A percentile compares a stretch with the other conserved stretches of the same genome.
phyloP scores from a whole-genome alignment of 176 grass and related monocot species.

The Panicum miliaceum region DNA sequence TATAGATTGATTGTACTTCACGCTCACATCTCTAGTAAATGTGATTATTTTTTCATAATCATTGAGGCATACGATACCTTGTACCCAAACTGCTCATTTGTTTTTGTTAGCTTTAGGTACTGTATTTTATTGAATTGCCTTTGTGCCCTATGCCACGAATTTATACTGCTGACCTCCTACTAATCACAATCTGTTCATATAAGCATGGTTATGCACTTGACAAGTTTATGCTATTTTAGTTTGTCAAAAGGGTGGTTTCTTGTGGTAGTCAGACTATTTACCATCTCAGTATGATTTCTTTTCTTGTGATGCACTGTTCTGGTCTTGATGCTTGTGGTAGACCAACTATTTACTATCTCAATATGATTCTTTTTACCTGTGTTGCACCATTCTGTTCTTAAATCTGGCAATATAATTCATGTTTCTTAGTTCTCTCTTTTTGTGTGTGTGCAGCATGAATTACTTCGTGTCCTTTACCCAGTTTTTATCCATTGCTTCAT shows the following conservation, averaged over 20 bases:
- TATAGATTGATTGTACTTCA: conserved; percentile 18
- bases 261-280: conserved; percentile 1
- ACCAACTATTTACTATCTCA: conserved; percentile 4
- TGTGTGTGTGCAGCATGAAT: conserved; percentile 62
- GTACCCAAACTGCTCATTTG: background rate
- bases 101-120: background rate
- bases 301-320: conserved; percentile 1
- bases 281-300: background rate
- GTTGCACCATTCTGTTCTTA: background rate
- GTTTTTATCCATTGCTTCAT: conserved; percentile 97
- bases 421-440: conserved; percentile 43
- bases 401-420: conserved; percentile 16
- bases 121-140: background rate
- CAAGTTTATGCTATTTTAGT: background rate
- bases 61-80: background rate
- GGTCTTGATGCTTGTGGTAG: background rate
- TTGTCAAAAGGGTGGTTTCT: background rate
- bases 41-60: background rate
- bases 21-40: conserved; percentile 28
- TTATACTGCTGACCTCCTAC: background rate
- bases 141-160: background rate
- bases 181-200: background rate
- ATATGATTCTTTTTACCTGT: conserved; percentile 4
- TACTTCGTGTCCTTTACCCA: conserved; percentile 85
- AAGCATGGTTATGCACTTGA: conserved; percentile 3